Base-by-base conservation (phyloP, 768 basidiomycete genomes). In the Rubroboletus satanas region DNA sequence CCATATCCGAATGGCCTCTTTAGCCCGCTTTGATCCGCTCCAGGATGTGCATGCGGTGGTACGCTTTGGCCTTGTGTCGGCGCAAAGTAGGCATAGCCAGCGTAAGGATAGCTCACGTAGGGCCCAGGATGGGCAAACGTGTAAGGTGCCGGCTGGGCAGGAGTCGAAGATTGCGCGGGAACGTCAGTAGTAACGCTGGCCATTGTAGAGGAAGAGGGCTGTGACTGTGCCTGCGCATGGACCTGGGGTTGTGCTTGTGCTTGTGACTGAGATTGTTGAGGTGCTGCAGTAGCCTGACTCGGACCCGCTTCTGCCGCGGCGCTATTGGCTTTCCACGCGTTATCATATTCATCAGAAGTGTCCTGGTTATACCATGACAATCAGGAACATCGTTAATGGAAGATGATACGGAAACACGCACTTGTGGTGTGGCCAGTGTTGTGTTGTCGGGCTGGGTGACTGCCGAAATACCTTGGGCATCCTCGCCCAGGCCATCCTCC, bases 301-400 rank as follows among this genome's bases (percentile, higher is more conserved):
- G 68, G 23, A 18, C 63, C 63, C 31, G 65, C 60, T 53, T 71
- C 75, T 7, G 72, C 60, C 5, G 73, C 66, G 15, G 76, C 81
- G 21, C 76, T 77, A 59, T 82, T 82, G 15, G 82, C 82, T 50
- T 79, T 80, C 85, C 85, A 87, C 2, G 83, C 83, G 38, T 82
- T 78, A 42, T 78, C 76, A 52, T 79, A 86, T 38, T 81, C 80
- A 49, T 83, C 78, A 7, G 76, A 65, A 31, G 77, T 73, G n/a
- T 70, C 73, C 76, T 78, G 64, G 33, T 66, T 52, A 39, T 12
- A 28, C 21, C 23, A 42, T 57, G 57, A 60, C 62, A 55, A 52
- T 52, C 18, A 50, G 32, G 11, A 37, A 31, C 10, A 45, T 42
- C 39, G 15, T 32, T 17, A 15, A 28, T 23, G 2, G 8, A 42